These are phyloP conservation scores for Carex cristatella DNA, from an alignment of 176 grass and related monocot genomes.

Conservation along the genomic window DNA sequence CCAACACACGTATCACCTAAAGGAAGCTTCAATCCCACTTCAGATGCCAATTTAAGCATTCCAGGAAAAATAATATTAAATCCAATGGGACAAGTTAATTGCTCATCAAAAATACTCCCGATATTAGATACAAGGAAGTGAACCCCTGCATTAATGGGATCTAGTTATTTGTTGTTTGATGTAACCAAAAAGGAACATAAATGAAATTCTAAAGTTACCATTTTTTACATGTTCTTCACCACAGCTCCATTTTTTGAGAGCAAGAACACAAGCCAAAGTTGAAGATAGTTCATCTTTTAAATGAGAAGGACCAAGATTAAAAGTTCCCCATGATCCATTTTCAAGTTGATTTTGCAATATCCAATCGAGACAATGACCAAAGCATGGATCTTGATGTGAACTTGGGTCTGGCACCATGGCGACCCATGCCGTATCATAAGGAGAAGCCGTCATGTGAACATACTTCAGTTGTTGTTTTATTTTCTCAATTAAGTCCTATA, in stretches of 20 bases:
- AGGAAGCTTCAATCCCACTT: slow-evolving; percentile 43
- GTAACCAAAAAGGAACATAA: background rate
- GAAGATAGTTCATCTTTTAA: slow-evolving; percentile 43
- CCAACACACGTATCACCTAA: slow-evolving; percentile 15
- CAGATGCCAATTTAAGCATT: slow-evolving; percentile 46
- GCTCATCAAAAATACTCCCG: slow-evolving; percentile 30
- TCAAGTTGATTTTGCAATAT: slow-evolving; percentile 51
- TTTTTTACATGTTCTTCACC: slow-evolving; percentile 48
- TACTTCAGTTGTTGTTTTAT: slow-evolving; percentile 46
- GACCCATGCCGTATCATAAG: slow-evolving; percentile 77
- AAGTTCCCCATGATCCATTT: slow-evolving; percentile 58
- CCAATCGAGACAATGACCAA: slow-evolving; percentile 64
- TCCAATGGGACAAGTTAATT: slow-evolving; percentile 44
- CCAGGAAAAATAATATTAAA: slow-evolving; percentile 64
- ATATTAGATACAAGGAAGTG: slow-evolving; percentile 51
- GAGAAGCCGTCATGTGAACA: slow-evolving; percentile 26
- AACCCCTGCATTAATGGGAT: slow-evolving; percentile 35
- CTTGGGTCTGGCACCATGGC: slow-evolving; percentile 59
- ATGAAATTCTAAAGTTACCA: slow-evolving; percentile 30
- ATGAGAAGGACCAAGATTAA: slow-evolving; percentile 1
- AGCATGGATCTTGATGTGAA: slow-evolving; percentile 34
- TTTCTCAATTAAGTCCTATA: slow-evolving; percentile 29
- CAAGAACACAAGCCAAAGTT: slow-evolving; percentile 66
- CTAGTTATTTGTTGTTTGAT: background rate
- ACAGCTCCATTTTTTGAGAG: slow-evolving; percentile 58